Evolutionary conservation across 1,284 basidiomycete genomes (phyloP), one percentile per base, ranked within the genome.

Genomic region (Exobasidium rhododendri): DNA sequence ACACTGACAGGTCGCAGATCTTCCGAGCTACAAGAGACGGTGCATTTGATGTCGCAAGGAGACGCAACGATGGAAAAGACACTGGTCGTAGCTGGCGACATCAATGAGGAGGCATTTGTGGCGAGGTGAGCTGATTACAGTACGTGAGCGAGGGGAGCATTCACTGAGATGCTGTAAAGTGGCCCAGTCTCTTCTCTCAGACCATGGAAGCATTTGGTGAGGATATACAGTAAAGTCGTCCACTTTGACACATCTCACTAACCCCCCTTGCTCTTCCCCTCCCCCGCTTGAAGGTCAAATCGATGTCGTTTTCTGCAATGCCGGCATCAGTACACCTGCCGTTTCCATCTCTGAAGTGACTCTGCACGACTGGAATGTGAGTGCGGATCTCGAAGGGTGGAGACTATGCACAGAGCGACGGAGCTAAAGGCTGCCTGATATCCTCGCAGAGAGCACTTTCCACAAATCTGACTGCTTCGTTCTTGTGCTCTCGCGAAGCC

Each of bases 281-380:
- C 35, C 40, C 4, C 22, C 13, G 32, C 24, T 31, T 3, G 28
- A n/a, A 5, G 71, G 71, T 32, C 58, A 64, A 1, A 52, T 73
- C 22, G 70, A 72, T 24, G 64, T 74, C 3, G 63, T 74, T 31
- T 74, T 74, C 45, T 66, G 63, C 61, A 74, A 74, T 50, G 72
- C 70, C 22, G 70, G 70, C 28, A 70, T 72, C 56, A 67, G 65
- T 4, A 65, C 71, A 32, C 67, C 69, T 22, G 67, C 69, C 29
- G 68, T 67, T 1, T 65, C 70, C 10, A 32, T 73, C 24, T 62
- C 55, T 2, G 63, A 73, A 6, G 65, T 67, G 47, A 67, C 63
- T 52, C 59, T 71, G 13, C 60, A 59, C 29, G 70, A 73, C 58
- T 71, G 69, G 69, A 62, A 73, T 43, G 70, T 40, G 35, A 40